Percentiles rank a stretch among this genome's conserved stretches.
phyloP scores from a whole-genome alignment of 495 filamentous ascomycete genomes.

The Sordaria brevicollis region DNA sequence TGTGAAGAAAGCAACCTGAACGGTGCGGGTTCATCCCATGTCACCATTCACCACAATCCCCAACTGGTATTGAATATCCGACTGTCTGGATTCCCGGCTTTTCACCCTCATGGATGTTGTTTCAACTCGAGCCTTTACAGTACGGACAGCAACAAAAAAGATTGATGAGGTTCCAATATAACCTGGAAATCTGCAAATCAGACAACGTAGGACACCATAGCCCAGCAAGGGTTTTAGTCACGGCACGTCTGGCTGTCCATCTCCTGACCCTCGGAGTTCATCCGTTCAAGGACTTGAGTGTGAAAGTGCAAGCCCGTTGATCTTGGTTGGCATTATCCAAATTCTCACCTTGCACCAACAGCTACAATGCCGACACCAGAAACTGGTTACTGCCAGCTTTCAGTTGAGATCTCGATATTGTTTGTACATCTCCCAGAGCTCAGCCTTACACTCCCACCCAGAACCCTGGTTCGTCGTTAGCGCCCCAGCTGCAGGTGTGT shows the following conservation, averaged over 20 bases:
- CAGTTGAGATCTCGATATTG: neutral
- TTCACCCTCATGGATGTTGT: neutral
- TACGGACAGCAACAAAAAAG: neutral
- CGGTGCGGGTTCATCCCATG: neutral
- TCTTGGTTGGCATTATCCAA: neutral
- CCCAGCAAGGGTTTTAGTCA: neutral
- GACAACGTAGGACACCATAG: neutral
- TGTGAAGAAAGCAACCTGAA: neutral
- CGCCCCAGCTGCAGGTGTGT: neutral
- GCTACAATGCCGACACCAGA: neutral
- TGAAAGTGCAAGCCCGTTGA: neutral
- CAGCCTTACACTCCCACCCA: neutral
- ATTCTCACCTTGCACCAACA: neutral
- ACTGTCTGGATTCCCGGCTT: neutral
- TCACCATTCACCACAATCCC: neutral
- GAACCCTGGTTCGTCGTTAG: neutral
- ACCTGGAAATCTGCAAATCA: neutral
- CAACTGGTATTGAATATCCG: neutral
- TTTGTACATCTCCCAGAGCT: neutral
- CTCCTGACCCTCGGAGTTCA: neutral
- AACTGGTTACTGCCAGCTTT: neutral
- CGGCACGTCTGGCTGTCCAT: neutral
- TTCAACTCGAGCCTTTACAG: neutral
- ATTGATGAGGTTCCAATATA: neutral
- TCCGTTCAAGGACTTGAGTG: neutral